Evolutionary conservation across 805 yeast genomes (phyloP).

Genomic region (Saccharomycopsis olivae): DNA sequence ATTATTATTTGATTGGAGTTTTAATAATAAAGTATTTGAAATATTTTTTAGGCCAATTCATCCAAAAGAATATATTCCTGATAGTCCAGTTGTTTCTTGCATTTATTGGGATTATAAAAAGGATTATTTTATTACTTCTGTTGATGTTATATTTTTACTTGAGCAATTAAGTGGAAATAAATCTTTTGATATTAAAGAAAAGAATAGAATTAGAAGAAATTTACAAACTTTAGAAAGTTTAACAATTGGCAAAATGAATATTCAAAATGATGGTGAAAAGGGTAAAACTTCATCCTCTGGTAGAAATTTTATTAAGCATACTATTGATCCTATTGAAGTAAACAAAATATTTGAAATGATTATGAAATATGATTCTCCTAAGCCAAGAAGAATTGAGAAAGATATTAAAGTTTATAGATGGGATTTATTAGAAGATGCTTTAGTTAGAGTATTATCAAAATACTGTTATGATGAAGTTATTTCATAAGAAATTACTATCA

Average conservation of each 20-base stretch:
- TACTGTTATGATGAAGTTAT: conserved; percentile 24
- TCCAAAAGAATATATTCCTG: conserved; percentile 27
- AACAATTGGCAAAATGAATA: conserved; percentile 41
- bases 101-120: conserved; percentile 41
- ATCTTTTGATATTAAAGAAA: conserved; percentile 54
- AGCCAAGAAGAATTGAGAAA: conserved; percentile 61
- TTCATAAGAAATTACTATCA: too few species aligned
- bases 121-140: conserved; percentile 43
- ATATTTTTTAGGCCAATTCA: conserved; percentile 29
- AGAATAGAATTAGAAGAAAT: conserved; percentile 58
- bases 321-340: conserved; percentile 9
- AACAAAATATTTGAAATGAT: conserved; percentile 33
- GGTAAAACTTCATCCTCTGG: conserved; percentile 1
- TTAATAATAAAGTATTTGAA: conserved; percentile 14
- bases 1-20: conserved; percentile 34
- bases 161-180: conserved; percentile 37
- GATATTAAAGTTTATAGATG: conserved; percentile 60
- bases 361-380: conserved; percentile 52
- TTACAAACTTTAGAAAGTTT: conserved; percentile 52
- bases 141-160: conserved; percentile 46
- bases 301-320: conserved; percentile 15
- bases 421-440: conserved; percentile 41
- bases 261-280: neutral
- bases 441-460: conserved; percentile 47
- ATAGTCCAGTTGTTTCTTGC: conserved; percentile 44